Conservation (phyloP, 1,284 basidiomycete genomes). For the Ceratobasidium sp. region DNA sequence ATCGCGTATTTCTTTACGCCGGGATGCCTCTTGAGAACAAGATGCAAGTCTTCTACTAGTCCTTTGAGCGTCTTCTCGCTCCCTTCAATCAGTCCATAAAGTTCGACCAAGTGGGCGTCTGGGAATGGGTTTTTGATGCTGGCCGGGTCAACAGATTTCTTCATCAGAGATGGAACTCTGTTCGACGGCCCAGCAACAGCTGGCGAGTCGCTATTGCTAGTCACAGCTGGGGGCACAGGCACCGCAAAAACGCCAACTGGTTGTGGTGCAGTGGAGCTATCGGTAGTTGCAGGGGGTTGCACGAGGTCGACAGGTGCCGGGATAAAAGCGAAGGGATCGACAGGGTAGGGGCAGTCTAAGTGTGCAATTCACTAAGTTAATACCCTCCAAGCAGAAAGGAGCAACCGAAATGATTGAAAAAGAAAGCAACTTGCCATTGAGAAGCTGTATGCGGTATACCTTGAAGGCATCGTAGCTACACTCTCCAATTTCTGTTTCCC, state of each 20-base stretch:
- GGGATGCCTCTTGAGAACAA: slow-evolving; percentile 66
- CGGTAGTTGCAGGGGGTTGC: slow-evolving; percentile 43
- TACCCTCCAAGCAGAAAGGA: slow-evolving; percentile 26
- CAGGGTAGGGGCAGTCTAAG: slow-evolving; percentile 73
- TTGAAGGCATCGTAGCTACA: slow-evolving; percentile 73
- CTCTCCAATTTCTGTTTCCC: slow-evolving; percentile 71
- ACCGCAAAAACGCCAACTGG: slow-evolving; percentile 53
- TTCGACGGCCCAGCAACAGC: slow-evolving; percentile 20
- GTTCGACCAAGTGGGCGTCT: slow-evolving; percentile 43
- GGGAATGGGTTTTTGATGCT: slow-evolving; percentile 44
- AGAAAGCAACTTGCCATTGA: slow-evolving; percentile 70
- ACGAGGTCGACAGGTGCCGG: slow-evolving; percentile 58
- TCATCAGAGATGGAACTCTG: slow-evolving; percentile 20
- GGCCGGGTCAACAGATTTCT: slow-evolving; percentile 12
- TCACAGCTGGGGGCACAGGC: slow-evolving; percentile 54
- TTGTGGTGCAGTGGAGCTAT: slow-evolving; percentile 46
- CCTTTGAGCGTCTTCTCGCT: slow-evolving; percentile 64
- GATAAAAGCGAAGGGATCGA: slow-evolving; percentile 81
- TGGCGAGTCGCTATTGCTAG: slow-evolving; percentile 6
- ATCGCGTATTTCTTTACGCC: slow-evolving; percentile 82
- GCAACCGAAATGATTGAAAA: not conserved
- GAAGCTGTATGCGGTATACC: slow-evolving; percentile 74
- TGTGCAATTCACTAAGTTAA: not conserved
- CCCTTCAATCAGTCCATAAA: slow-evolving; percentile 46
- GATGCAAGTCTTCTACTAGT: slow-evolving; percentile 75